Percentiles rank a stretch among this genome's conserved stretches.
phyloP scores from a whole-genome alignment of 805 yeast genomes.

The Teunomyces tritomae region DNA sequence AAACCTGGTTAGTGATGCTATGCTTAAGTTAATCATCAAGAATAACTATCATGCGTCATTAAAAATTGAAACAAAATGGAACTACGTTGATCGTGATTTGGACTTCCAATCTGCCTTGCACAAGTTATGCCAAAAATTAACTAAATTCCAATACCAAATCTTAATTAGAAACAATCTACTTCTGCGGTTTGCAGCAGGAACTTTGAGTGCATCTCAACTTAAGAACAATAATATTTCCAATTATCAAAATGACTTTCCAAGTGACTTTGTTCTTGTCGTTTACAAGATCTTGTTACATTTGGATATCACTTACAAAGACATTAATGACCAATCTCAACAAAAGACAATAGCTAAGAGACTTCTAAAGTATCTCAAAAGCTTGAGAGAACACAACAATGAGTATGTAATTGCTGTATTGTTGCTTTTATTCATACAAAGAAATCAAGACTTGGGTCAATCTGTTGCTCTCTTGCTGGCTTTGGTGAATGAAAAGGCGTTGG shows the following conservation, averaged over 20 bases:
- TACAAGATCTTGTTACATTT: conserved; percentile 30
- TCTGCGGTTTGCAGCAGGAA: conserved; percentile 40
- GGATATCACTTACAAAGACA: conserved; percentile 26
- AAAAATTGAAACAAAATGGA: conserved; percentile 5
- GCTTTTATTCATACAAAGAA: conserved; percentile 21
- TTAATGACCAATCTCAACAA: conserved; percentile 14
- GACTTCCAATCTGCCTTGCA: conserved; percentile 24
- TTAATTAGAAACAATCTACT: conserved; percentile 45
- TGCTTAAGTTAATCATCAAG: conserved; percentile 39
- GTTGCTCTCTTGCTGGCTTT: conserved; percentile 5
- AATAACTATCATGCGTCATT: conserved; percentile 42
- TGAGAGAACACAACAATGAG: conserved; percentile 10
- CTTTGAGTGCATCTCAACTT: conserved; percentile 26
- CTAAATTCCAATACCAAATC: conserved; percentile 36
- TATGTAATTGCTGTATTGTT: conserved; percentile 27
- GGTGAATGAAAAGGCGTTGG: not conserved
- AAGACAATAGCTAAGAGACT: conserved; percentile 19
- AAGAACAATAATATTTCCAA: conserved; percentile 15
- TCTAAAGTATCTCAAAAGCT: conserved; percentile 5
- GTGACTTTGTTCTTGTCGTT: conserved; percentile 30
- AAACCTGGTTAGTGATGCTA: conserved; percentile 33
- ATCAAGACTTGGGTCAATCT: conserved; percentile 24
- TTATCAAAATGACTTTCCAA: conserved; percentile 21
- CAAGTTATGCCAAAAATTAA: conserved; percentile 21
- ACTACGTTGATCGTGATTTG: conserved; percentile 33